Base-by-base conservation (phyloP, 2,329 filamentous ascomycete species). In the Acrocalymma vagum region DNA sequence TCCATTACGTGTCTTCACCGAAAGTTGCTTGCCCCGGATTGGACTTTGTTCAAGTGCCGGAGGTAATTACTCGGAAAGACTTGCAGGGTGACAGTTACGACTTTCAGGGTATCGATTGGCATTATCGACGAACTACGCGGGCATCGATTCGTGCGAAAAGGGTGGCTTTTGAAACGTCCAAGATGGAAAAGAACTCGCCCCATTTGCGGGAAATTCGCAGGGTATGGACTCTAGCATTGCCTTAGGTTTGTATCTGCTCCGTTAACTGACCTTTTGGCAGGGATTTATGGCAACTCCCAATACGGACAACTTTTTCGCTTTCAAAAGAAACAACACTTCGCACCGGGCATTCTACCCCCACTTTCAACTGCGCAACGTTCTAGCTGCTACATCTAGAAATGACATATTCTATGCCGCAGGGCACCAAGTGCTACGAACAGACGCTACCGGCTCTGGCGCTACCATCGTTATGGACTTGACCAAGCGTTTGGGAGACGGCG, bases 331-430 rank as follows among this genome's bases (percentile, higher is more conserved):
- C 69, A 73, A 77, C 45, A 78, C 75, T 0, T 65, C 65, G 9
- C 73, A 78, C 47, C 74, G 70, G 38, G 74, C 78, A 4, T 72
- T 70, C n/a, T 74, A 79, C 30, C 73, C 77, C 20, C 81, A 84
- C 57, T 83, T 82, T 48, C 81, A 84, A 52, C 72, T 84, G 3
- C 79, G 81, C 10, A 82, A 84, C 48, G 63, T 82, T 7, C 70
- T 84, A 53, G 77, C 78, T 5, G 75, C 78, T 3, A 77, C 74
- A 7, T 77, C 77, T 9, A 75, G 76, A 26, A 78, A 80, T 45
- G 80, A 81, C 31, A 63, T 84, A 4, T 79, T 78, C 53, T 84
- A 82, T 55, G 74, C 77, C 16, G 64, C 67, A 15, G 69, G 72
- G 18, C 73, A 72, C 11, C 72, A 72, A 42, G 65, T 84, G 4